A percentile compares a stretch with the other conserved stretches of the same genome.
Conservation (phyloP, 2,329 filamentous ascomycete genomes). For the Drechslera avenae region DNA sequence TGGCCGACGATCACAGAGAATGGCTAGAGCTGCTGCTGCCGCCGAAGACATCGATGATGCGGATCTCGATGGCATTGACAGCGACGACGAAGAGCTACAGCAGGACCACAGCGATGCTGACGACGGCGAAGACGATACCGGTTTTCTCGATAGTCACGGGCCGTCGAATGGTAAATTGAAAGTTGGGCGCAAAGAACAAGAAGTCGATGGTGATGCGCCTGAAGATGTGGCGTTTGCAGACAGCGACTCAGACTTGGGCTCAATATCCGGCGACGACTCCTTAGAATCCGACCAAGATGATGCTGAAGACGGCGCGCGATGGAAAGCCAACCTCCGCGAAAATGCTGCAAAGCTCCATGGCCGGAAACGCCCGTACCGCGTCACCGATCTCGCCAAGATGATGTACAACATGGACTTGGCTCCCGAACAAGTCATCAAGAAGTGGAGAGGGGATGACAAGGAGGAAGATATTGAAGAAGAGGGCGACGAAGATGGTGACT, state of each 20-base stretch:
- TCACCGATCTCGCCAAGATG: constrained; percentile 80
- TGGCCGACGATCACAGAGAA: constrained; percentile 60
- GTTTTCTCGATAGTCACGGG: constrained; percentile 48
- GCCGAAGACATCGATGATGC: constrained; percentile 58
- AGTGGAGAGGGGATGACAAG: constrained; percentile 74
- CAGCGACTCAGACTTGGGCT: constrained; percentile 94
- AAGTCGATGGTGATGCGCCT: constrained; percentile 41
- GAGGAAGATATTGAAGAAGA: constrained; percentile 59
- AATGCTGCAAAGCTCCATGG: constrained; percentile 75
- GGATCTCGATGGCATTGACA: constrained; percentile 54
- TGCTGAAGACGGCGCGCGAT: constrained; percentile 76
- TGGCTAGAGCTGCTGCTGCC: constrained; percentile 54
- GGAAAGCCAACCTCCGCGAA: constrained; percentile 86
- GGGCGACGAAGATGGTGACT: constrained; percentile 67
- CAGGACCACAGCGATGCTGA: constrained; percentile 54
- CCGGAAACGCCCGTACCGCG: constrained; percentile 73
- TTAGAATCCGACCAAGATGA: constrained; percentile 60
- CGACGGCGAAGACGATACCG: constrained; percentile 59
- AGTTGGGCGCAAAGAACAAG: constrained; percentile 37
- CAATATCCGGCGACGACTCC: constrained; percentile 70
- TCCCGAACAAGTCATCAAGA: constrained; percentile 73
- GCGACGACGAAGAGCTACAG: constrained; percentile 61
- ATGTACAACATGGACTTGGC: constrained; percentile 86
- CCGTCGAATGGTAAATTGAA: constrained; percentile 46
- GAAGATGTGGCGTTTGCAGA: constrained; percentile 90